Conservation (phyloP, 148 eudicot species). For the Fagopyrum tataricum region DNA sequence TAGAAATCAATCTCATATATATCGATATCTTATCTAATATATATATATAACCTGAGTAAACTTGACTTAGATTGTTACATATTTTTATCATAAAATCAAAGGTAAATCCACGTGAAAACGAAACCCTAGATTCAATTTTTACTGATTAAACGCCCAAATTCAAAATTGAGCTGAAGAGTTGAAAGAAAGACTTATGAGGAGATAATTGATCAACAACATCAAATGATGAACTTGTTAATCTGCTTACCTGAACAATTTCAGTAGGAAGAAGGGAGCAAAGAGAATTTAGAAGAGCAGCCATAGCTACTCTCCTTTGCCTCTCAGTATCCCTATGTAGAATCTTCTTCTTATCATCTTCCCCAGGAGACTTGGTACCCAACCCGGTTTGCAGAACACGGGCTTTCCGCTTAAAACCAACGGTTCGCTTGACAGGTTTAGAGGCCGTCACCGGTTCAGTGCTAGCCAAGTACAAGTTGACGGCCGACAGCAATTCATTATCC, state of each 20-base stretch:
- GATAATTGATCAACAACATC: not conserved
- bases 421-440: not conserved
- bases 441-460: not conserved
- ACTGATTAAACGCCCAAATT: not conserved
- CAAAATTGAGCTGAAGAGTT: not conserved
- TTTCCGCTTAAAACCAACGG: not conserved
- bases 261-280: conserved; percentile 9
- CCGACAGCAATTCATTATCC: not conserved
- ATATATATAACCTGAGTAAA: no score
- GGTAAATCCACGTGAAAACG: not conserved
- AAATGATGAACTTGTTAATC: not conserved
- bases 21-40: no score
- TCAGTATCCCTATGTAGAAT: not conserved
- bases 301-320: conserved; percentile 12
- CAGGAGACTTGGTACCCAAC: not conserved
- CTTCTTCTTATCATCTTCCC: not conserved
- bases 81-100: not conserved
- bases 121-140: not conserved
- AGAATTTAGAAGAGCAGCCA: not conserved
- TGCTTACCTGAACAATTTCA: not conserved
- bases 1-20: no score
- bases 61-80: no score
- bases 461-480: not conserved
- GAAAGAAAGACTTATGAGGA: not conserved
- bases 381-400: not conserved